Evolutionary conservation across 2,329 filamentous ascomycete genomes (phyloP), one percentile per base, ranked within the genome.

Genomic region (Microdochium trichocladiopsis): DNA sequence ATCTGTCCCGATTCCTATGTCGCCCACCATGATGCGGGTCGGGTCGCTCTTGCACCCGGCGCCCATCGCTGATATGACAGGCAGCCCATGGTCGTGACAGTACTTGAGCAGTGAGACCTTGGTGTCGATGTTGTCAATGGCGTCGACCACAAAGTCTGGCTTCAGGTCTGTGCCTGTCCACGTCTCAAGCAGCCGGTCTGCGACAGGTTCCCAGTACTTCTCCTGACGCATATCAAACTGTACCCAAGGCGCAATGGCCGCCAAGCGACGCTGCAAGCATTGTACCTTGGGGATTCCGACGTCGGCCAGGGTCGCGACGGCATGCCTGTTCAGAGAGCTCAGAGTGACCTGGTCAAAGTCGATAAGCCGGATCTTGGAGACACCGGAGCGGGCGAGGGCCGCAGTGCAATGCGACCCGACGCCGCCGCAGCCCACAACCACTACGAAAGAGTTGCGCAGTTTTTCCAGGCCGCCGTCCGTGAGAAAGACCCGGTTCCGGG

Each of bases 331-430:
- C 51, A 99, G 74, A 2, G 91, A 96, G 57, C 90, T 95, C 47
- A 99, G 77, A 0, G 92, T 95, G 31, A 99, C 93, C 76, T 99
- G 94, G 67, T 99, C 94, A 66, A 99, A 99, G 69, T 99, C 94
- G 59, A 99, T 84, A 36, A 99, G 80, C 1, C 94, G 86, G 51
- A 99, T 78, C 61, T 84, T 86, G n/a, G 87, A 86, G 45, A 95
- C 90, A 28, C 94, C 94, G 0, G 92, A 96, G 25, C 94, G 86
- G 4, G 90, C 87, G 25, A 99, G 82, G 3, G 94, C 86, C 1
- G 92, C 86, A 4, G 87, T 82, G 56, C 90, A 92, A 73, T 99
- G 95, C 6, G 91, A 96, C 47, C 94, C 94, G 4, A 99, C 94
- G 43, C 94, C 94, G 57, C 94, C 94, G 59, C 91, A 93, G 3